Conservation (phyloP, 2,329 filamentous ascomycete species). For the Triangularia setosa region DNA sequence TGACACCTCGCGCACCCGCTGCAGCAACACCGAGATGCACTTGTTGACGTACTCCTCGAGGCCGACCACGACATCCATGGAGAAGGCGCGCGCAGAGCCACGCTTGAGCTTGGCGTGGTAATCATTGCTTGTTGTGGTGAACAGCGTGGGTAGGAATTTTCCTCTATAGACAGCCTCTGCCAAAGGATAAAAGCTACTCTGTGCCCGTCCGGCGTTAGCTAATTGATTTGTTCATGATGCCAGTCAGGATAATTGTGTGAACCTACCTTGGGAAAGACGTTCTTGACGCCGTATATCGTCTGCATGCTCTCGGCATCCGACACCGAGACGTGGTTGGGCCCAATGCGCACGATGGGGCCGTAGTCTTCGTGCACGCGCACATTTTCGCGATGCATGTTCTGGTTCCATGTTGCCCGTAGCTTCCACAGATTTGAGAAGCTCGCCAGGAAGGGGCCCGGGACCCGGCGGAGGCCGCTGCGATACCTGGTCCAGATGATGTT, state of each 20-base stretch:
- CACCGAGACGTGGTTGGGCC: slow-evolving; percentile 45
- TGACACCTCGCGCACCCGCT: background rate
- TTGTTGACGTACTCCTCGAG: slow-evolving; percentile 34
- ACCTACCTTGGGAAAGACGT: slow-evolving; percentile 26
- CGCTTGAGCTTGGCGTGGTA: slow-evolving; percentile 27
- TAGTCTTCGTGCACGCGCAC: background rate
- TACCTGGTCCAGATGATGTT: background rate
- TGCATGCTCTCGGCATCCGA: slow-evolving; percentile 46
- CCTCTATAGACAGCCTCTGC: slow-evolving; percentile 36
- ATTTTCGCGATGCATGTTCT: background rate
- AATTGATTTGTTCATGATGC: background rate
- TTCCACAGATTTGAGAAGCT: background rate
- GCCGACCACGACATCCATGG: slow-evolving; percentile 14
- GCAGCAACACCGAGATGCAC: slow-evolving; percentile 33
- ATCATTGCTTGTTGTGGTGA: slow-evolving; percentile 33
- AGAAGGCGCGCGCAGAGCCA: slow-evolving; percentile 29
- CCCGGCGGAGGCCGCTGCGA: background rate
- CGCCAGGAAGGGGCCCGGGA: slow-evolving; percentile 8
- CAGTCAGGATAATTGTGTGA: background rate
- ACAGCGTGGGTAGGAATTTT: slow-evolving; percentile 33
- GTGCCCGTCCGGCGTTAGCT: background rate
- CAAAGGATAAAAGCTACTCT: slow-evolving; percentile 36
- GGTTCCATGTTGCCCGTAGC: background rate
- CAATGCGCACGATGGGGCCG: slow-evolving; percentile 34
- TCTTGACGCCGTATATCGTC: slow-evolving; percentile 31